Evolutionary conservation across 2,329 filamentous ascomycete species (phyloP).

Genomic region (Venturia effusa): DNA sequence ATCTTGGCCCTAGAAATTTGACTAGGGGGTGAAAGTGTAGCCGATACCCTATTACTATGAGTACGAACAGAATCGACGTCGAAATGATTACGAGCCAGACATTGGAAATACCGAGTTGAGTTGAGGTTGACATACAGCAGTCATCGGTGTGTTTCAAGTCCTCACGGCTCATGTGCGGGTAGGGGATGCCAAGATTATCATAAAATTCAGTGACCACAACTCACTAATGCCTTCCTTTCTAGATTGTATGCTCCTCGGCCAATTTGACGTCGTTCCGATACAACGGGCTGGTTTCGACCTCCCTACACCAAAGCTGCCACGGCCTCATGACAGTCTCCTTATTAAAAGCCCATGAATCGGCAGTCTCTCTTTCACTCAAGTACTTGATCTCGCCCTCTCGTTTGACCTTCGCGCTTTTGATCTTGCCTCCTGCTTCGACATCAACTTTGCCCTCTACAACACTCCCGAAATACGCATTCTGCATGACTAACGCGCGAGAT

Average conservation of each 20-base stretch:
- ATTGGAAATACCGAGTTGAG: too few relatives aligned
- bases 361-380: slow-evolving; percentile 30
- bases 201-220: too few relatives aligned
- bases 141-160: too few relatives aligned
- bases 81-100: too few relatives aligned
- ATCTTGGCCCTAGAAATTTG: slow-evolving; percentile 22
- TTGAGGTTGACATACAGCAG: too few relatives aligned
- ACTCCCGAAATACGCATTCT: slow-evolving; percentile 24
- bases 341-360: slow-evolving; percentile 30
- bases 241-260: background rate
- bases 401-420: slow-evolving; percentile 30
- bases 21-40: slow-evolving; percentile 21
- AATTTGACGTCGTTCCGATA: slow-evolving; percentile 27
- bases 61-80: too few relatives aligned
- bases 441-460: slow-evolving; percentile 30
- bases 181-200: too few relatives aligned
- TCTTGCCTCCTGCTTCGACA: slow-evolving; percentile 25
- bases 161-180: too few relatives aligned
- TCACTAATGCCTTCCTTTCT: background rate
- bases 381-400: slow-evolving; percentile 30
- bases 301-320: slow-evolving; percentile 33
- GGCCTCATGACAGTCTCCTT: slow-evolving; percentile 25
- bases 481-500: slow-evolving; percentile 25
- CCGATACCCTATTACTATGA: too few relatives aligned
- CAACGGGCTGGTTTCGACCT: slow-evolving; percentile 28